Evolutionary conservation across 2,329 filamentous ascomycete genomes (phyloP), one percentile per base, ranked within the genome.

Genomic region (Ascochyta fabae): DNA sequence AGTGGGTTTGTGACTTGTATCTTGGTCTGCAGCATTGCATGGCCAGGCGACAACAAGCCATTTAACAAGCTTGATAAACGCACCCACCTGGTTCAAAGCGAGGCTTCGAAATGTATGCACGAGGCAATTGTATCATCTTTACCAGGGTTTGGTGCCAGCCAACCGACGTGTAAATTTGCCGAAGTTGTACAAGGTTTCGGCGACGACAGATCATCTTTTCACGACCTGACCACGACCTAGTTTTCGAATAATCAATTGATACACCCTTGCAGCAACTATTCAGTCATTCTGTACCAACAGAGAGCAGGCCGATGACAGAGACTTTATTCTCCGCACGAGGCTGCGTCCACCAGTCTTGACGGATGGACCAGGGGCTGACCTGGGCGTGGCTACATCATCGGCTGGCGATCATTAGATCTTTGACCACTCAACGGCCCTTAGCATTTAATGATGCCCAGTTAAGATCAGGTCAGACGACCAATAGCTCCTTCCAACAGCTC

Each of bases 301-400:
- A 51, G 36, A 22, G 16, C 16, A 39, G 36, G 27, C 19, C 24
- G 35, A 26, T 16, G n/a, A 34, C 33, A 29, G n/a, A 34, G 26
- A 6, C 26, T 19, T 13, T 38, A n/a, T 26, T 16, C 45, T 54
- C 38, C n/a, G 22, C 34, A 35, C 36, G 48, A 48, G 48, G 43
- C 42, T 48, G 47, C 29, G 31, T 50, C 26, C 39, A 27, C 38
- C 43, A 51, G 47, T 39, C 15, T 47, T 24, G 22, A 48, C 19
- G 53, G 38, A 48, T 16, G 40, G 43, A 41, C 44, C 48, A 16
- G 34, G 22, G 22, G 31, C 24, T 39, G 43, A 22, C 48, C 34
- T n/a, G 31, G n/a, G 42, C 48, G 13, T 35, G n/a, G 24, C 48
- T 45, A 43, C 54, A 58, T 58, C 50, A 54, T 58, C 46, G 31